Conservation (phyloP, 345 rosid genomes). For the Corymbia maculata region DNA sequence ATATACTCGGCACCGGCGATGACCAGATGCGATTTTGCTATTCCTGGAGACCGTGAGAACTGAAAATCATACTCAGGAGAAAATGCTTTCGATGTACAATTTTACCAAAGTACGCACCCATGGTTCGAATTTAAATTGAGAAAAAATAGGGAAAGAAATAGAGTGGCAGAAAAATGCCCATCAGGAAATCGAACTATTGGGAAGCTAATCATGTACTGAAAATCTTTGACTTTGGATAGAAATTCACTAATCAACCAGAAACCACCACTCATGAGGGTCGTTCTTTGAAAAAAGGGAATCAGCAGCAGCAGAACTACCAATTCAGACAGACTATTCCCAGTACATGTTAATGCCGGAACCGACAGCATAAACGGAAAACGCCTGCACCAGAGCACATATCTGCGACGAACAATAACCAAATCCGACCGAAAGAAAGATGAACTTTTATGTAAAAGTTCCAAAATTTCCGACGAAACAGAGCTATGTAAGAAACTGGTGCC, state of each 20-base stretch:
- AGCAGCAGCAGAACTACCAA: not conserved
- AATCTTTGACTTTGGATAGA: not conserved
- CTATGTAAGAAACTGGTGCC: not conserved
- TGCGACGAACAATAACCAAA: not conserved
- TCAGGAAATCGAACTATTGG: not conserved
- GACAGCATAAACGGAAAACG: not conserved
- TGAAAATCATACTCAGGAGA: not conserved
- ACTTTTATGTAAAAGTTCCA: not conserved
- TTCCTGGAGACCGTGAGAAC: not conserved
- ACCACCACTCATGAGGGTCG: not conserved
- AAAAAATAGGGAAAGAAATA: accelerated
- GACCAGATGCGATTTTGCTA: not conserved
- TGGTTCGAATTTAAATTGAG: not conserved
- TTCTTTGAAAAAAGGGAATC: not conserved
- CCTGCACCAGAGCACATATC: not conserved
- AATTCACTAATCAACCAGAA: not conserved
- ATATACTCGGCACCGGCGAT: not conserved
- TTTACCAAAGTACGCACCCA: not conserved
- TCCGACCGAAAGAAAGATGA: not conserved
- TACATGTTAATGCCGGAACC: not conserved
- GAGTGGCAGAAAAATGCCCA: not conserved
- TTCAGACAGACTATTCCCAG: not conserved
- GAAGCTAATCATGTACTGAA: not conserved
- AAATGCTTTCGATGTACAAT: not conserved
- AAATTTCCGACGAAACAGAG: not conserved